Conservation (phyloP, 208 protist genomes). For the Leptomonas seymouri region DNA sequence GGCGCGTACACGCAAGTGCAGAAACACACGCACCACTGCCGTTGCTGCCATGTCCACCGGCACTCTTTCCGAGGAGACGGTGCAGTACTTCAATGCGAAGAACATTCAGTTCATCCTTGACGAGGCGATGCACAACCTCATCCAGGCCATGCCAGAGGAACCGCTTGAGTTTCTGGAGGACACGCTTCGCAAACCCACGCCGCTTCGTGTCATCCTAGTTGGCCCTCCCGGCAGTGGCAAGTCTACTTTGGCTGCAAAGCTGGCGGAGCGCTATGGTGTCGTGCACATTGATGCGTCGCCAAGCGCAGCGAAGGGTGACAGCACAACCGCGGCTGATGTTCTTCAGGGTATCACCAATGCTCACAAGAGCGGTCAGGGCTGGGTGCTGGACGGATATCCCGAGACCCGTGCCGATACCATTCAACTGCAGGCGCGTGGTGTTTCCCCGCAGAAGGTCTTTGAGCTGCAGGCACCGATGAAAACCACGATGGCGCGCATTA, state of each 20-base stretch:
- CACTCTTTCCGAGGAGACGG: constrained; percentile 52
- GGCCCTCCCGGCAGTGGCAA: constrained; percentile 93
- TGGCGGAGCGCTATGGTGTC: constrained; percentile 86
- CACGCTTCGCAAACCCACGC: constrained; percentile 43
- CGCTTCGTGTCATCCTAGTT: constrained; percentile 67
- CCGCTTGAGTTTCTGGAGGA: constrained; percentile 66
- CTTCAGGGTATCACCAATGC: constrained; percentile 40
- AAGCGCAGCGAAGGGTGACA: constrained; percentile 50
- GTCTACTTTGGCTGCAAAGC: constrained; percentile 80
- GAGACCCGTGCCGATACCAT: constrained; percentile 72
- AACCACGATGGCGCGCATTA: constrained; percentile 39
- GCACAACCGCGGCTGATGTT: constrained; percentile 54
- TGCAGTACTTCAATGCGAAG: constrained; percentile 78
- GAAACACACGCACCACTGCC: background rate
- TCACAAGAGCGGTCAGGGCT: constrained; percentile 57
- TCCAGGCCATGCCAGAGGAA: constrained; percentile 65
- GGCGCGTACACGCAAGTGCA: background rate
- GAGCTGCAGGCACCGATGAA: constrained; percentile 57
- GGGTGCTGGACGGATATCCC: constrained; percentile 88
- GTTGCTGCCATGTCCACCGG: constrained; percentile 64
- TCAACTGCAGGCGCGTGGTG: constrained; percentile 66
- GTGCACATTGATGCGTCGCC: constrained; percentile 86
- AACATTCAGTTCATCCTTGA: constrained; percentile 69
- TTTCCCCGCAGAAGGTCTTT: constrained; percentile 75
- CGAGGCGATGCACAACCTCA: constrained; percentile 79